These are phyloP conservation scores for Syncephalastrum monosporum DNA, from an alignment of 371 early-diverging fungal genomes.

Conservation along the genomic window DNA sequence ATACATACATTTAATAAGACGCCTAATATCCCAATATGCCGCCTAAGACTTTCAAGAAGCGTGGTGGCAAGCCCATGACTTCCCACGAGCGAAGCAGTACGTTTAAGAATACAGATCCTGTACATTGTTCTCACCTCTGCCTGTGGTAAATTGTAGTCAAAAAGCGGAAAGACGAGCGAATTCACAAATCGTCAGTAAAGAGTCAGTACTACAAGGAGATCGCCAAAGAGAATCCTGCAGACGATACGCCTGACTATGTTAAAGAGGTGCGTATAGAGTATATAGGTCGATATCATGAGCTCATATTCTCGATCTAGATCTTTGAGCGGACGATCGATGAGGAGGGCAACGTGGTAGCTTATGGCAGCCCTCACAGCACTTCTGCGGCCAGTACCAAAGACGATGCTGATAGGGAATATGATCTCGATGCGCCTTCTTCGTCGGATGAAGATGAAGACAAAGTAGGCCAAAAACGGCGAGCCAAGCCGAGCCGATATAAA, in stretches of 20 bases:
- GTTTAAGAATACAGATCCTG: too few relatives aligned
- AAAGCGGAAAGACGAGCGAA: conserved; percentile 56
- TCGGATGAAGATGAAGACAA: conserved; percentile 37
- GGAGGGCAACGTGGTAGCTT: conserved; percentile 55
- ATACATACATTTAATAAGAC: too few relatives aligned
- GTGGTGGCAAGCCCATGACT: too few relatives aligned
- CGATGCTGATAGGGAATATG: conserved; percentile 19
- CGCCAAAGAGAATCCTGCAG: conserved; percentile 28
- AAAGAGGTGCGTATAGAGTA: conserved; percentile 35
- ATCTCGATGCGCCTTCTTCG: conserved; percentile 27
- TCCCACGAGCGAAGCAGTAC: too few relatives aligned
- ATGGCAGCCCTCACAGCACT: conserved; percentile 18
- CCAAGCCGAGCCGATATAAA: conserved; percentile 10
- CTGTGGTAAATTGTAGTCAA: conserved; percentile 29
- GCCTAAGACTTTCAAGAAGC: too few relatives aligned
- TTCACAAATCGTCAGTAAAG: conserved; percentile 64
- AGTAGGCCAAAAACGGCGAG: conserved; percentile 21
- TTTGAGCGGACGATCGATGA: conserved; percentile 63
- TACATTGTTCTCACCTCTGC: not conserved
- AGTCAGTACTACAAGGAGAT: conserved; percentile 56
- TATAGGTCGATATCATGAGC: not conserved
- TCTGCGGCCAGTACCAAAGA: conserved; percentile 3
- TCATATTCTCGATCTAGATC: conserved; percentile 34
- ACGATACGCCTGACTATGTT: conserved; percentile 48
- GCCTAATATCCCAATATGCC: too few relatives aligned